These are phyloP conservation scores for Spinacia oleracea DNA, from an alignment of 179 eudicot species.

Conservation along the genomic window DNA sequence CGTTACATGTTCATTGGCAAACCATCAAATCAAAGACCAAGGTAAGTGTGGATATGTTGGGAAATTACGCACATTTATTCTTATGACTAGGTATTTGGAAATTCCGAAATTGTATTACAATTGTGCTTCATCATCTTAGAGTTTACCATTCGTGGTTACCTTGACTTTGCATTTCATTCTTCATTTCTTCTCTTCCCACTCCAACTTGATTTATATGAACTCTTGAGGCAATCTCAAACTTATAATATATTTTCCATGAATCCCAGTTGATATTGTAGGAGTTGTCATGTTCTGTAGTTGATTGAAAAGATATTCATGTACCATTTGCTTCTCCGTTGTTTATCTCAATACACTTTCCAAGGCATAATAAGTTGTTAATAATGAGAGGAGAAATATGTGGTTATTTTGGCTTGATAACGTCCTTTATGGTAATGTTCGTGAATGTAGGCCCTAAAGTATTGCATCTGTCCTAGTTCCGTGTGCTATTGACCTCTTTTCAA, in stretches of 20 bases:
- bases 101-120: background rate
- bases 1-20: conserved; percentile 94
- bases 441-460: background rate
- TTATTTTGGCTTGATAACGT: background rate
- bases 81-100: background rate
- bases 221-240: background rate
- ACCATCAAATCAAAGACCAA: conserved; percentile 85
- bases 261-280: background rate
- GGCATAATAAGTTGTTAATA: background rate
- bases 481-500: background rate
- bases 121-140: conserved; percentile 1
- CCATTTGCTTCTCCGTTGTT: background rate
- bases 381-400: background rate
- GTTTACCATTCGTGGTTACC: conserved; percentile 1
- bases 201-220: background rate
- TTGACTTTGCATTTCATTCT: conserved; percentile 14
- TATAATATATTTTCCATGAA: background rate
- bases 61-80: background rate
- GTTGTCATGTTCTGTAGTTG: background rate
- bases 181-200: conserved; percentile 8
- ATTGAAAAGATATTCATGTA: background rate
- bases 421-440: background rate
- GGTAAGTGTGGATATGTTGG: conserved; percentile 39
- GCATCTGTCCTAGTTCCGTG: background rate
- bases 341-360: background rate